A percentile compares a stretch with the other conserved stretches of the same genome.
Conservation (phyloP, 768 basidiomycete species). For the Lyophyllum semitale region DNA sequence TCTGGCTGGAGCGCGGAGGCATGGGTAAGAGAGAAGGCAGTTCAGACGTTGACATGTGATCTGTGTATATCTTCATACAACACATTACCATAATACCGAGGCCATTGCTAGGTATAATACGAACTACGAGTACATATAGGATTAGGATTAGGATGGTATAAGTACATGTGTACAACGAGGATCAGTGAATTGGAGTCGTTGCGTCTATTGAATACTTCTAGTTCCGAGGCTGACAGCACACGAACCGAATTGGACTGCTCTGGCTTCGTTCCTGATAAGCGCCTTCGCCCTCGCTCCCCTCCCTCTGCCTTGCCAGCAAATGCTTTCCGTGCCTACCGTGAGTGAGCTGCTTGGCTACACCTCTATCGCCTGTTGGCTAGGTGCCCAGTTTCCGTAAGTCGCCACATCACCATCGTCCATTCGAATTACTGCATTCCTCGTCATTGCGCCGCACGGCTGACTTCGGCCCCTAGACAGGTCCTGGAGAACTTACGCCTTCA, state of each 20-base stretch:
- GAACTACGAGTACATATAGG: no score
- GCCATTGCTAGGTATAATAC: no score
- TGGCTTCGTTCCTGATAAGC: background rate
- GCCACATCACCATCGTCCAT: background rate
- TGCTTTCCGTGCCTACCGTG: conserved; percentile 33
- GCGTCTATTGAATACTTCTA: no score
- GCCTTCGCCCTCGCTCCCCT: conserved; percentile 15
- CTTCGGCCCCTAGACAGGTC: conserved; percentile 61
- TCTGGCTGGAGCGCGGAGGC: conserved; percentile 34
- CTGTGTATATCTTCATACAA: background rate
- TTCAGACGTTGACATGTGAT: background rate
- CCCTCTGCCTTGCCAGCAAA: conserved; percentile 17
- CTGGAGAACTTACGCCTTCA: conserved; percentile 73
- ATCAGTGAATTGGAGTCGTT: no score
- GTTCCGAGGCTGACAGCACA: no score
- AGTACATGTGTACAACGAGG: no score
- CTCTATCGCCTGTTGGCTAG: conserved; percentile 80
- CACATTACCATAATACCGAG: no score
- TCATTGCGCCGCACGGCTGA: background rate
- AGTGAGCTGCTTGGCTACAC: conserved; percentile 71
- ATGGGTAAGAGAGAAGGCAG: conserved; percentile 16
- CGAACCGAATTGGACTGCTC: conserved; percentile 9
- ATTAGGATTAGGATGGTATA: no score
- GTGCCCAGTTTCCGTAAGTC: conserved; percentile 87
- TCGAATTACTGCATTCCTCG: background rate